Evolutionary conservation across 192 early-diverging fungal species (phyloP), one percentile per base, ranked within the genome.

Genomic region (Gorgonomyces haynaldii): DNA sequence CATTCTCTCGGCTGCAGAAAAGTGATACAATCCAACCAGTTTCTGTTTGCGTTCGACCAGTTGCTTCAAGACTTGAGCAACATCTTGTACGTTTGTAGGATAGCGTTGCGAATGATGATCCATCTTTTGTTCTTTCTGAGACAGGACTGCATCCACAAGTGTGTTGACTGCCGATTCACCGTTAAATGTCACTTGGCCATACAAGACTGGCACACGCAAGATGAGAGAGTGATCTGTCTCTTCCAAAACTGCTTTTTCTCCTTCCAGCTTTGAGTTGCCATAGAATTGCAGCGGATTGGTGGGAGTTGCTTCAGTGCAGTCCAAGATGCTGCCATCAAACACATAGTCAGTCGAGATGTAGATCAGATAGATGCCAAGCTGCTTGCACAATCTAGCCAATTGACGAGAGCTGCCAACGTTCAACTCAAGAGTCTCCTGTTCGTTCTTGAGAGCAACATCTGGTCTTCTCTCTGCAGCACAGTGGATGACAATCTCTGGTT

Each of bases 311-410:
- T 58, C 64, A 4, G 65, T 82, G n/a, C n/a, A n/a, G n/a, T n/a
- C n/a, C n/a, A n/a, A n/a, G n/a, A n/a, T n/a, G n/a, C n/a, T n/a
- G 28, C 90, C 90, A 43, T 94, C 88, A 70, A 94, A 94, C 16
- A 94, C 90, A 56, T 94, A 94, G 57, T 94, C 88, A 1, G 90
- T 85, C 4, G 84, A 87, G 20, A 94, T 78, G 54, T 94, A 89
- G 20, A 87, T 68, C 38, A 91, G 56, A 42, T 72, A 70, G 27
- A 83, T 67, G 5, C 62, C 65, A 3, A 62, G 42, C 5, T 52
- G 35, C 20, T 76, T 63, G 32, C 72, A 67, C 10, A 69, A 34
- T 28, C 45, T 51, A 0, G 81, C 85, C 10, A 90, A 58, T 3
- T 58, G 25, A 3, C 61, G 71, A 3, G 86, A 66, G 9, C 71